phyloP scores from a whole-genome alignment of 257 asterid genomes.

The Salvia miltiorrhiza region DNA sequence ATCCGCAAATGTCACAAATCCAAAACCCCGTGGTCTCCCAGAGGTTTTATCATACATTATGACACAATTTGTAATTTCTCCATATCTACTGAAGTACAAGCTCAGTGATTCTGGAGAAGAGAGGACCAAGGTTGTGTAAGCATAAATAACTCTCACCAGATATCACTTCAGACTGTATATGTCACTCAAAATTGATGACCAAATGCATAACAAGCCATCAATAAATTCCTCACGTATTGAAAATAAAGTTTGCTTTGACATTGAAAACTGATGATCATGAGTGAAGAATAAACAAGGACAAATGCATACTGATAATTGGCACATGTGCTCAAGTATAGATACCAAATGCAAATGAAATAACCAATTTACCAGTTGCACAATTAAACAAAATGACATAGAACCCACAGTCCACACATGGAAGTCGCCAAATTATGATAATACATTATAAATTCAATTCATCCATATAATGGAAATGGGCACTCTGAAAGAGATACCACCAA shows the following conservation, averaged over 20 bases:
- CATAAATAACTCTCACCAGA: neutral
- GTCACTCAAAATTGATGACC: neutral
- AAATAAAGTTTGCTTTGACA: neutral
- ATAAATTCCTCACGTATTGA: neutral
- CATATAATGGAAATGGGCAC: neutral
- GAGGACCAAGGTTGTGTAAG: slow-evolving; percentile 15
- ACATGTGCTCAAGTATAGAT: neutral
- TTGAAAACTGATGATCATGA: neutral
- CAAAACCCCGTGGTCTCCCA: slow-evolving; percentile 97
- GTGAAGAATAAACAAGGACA: neutral
- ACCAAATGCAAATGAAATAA: neutral
- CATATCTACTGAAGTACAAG: slow-evolving; percentile 83
- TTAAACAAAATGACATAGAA: neutral
- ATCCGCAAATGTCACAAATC: slow-evolving; percentile 86
- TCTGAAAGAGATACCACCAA: neutral
- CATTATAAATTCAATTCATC: no score
- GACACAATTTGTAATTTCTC: slow-evolving; percentile 81
- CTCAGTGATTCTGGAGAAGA: slow-evolving; percentile 70
- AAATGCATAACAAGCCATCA: neutral
- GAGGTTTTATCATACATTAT: slow-evolving; percentile 86
- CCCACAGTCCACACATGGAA: neutral
- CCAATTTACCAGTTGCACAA: neutral
- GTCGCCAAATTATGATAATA: neutral
- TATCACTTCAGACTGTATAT: slow-evolving; percentile 14
- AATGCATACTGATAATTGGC: neutral